phyloP scores from a whole-genome alignment of 2,329 filamentous ascomycete species.

The Neonectria sp. region DNA sequence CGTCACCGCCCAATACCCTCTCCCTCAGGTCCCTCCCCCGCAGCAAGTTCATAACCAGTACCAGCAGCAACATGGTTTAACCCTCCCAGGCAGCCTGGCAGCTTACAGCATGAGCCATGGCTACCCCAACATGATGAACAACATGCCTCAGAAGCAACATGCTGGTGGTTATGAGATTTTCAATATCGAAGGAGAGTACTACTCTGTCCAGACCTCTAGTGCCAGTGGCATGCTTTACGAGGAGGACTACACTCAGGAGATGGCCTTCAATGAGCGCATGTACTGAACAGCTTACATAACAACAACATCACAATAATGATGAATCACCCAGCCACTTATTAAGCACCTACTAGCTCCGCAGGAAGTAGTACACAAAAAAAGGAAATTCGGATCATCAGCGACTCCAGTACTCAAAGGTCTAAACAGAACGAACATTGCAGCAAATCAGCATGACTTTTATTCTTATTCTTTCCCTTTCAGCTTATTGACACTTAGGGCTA shows the following conservation, averaged over 20 bases:
- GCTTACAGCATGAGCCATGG: slow-evolving; percentile 53
- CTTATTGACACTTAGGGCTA: slow-evolving; percentile 15
- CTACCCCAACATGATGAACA: slow-evolving; percentile 46
- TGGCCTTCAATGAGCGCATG: slow-evolving; percentile 62
- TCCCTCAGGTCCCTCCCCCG: slow-evolving; percentile 46
- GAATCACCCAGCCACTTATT: not conserved
- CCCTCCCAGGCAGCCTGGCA: slow-evolving; percentile 48
- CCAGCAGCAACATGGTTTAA: slow-evolving; percentile 48
- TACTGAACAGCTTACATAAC: too few relatives aligned
- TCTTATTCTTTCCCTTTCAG: not conserved
- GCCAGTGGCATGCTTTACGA: slow-evolving; percentile 59
- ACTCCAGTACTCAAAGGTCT: slow-evolving; percentile 26
- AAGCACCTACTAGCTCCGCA: slow-evolving; percentile 4
- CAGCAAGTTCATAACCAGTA: slow-evolving; percentile 38
- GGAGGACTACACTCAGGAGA: slow-evolving; percentile 58
- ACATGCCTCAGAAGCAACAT: slow-evolving; percentile 51
- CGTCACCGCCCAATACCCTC: slow-evolving; percentile 42
- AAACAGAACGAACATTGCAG: slow-evolving; percentile 42
- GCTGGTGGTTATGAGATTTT: slow-evolving; percentile 60
- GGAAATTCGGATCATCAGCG: slow-evolving; percentile 19
- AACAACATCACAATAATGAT: slow-evolving; percentile 28
- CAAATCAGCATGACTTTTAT: slow-evolving; percentile 40
- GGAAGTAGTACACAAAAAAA: slow-evolving; percentile 20
- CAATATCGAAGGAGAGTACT: slow-evolving; percentile 59
- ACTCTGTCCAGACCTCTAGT: slow-evolving; percentile 38